Conservation (phyloP, 768 basidiomycete species). For the Leccinum truebloodii region DNA sequence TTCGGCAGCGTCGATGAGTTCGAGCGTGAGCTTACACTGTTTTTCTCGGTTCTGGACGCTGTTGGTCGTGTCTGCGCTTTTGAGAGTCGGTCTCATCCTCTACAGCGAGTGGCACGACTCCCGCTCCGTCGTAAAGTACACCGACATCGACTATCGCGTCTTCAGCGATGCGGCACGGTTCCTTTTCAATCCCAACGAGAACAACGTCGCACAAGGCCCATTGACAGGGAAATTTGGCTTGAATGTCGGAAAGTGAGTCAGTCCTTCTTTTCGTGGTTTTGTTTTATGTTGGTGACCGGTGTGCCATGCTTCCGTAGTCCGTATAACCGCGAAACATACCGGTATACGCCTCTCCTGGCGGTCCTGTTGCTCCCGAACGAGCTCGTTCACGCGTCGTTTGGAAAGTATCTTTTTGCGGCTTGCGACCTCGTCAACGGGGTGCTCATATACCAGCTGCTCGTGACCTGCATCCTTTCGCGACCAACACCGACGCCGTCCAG, state of each 20-base stretch:
- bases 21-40: conserved; percentile 11
- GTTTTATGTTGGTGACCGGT: conserved; percentile 1
- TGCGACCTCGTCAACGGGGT: conserved; percentile 82
- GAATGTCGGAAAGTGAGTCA: conserved; percentile 74
- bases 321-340: conserved; percentile 89
- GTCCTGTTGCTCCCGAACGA: conserved; percentile 78
- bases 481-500: neutral
- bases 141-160: conserved; percentile 97
- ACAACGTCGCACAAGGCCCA: conserved; percentile 63
- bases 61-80: conserved; percentile 50
- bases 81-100: conserved; percentile 70
- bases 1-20: conserved; percentile 2
- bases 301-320: conserved; percentile 53
- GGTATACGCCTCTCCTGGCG: conserved; percentile 94
- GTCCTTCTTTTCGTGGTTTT: neutral
- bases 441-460: conserved; percentile 65
- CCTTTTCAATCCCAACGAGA: conserved; percentile 48
- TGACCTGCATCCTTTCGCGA: conserved; percentile 47
- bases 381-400: conserved; percentile 81
- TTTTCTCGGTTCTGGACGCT: conserved; percentile 49
- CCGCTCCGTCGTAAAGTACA: conserved; percentile 85
- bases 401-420: conserved; percentile 84
- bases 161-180: conserved; percentile 90
- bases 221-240: conserved; percentile 42
- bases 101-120: conserved; percentile 93